Conservation (phyloP, 805 yeast species). For the Saccharomycopsis capsularis region DNA sequence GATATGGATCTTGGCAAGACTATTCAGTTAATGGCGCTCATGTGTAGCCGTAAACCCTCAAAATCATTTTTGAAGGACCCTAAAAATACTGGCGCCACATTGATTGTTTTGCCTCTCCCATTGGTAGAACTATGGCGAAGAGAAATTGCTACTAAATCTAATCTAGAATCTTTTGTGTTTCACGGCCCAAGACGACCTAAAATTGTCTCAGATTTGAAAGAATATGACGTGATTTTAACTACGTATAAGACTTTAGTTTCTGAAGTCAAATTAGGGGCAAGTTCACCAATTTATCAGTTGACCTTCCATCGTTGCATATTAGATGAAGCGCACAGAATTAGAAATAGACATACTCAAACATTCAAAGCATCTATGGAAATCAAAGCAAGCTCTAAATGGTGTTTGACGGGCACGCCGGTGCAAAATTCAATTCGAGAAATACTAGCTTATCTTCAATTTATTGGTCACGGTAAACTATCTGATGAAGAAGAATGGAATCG, state of each 20-base stretch:
- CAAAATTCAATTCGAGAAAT: background rate
- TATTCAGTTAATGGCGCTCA: conserved; percentile 81
- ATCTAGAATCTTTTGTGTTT: conserved; percentile 42
- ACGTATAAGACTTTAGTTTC: background rate
- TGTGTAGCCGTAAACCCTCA: too few relatives aligned
- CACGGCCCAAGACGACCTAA: conserved; percentile 40
- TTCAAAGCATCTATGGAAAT: background rate
- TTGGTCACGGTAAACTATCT: background rate
- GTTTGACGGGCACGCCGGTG: background rate
- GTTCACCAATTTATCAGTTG: background rate
- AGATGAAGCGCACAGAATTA: conserved; percentile 28
- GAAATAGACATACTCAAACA: background rate
- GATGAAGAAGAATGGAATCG: background rate
- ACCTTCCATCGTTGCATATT: background rate
- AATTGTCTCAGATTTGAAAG: background rate
- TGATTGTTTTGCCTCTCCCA: conserved; percentile 72
- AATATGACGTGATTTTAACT: background rate
- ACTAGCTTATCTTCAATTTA: background rate
- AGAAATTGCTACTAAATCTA: conserved; percentile 48
- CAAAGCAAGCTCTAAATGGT: background rate
- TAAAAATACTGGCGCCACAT: too few relatives aligned
- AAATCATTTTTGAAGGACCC: too few relatives aligned
- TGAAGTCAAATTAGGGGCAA: background rate
- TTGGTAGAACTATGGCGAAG: conserved; percentile 65
- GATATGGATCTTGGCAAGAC: conserved; percentile 99